A percentile compares a stretch with the other conserved stretches of the same genome.
Evolutionary conservation across 2,329 filamentous ascomycete genomes (phyloP).

Genomic region (Claviceps sp.): DNA sequence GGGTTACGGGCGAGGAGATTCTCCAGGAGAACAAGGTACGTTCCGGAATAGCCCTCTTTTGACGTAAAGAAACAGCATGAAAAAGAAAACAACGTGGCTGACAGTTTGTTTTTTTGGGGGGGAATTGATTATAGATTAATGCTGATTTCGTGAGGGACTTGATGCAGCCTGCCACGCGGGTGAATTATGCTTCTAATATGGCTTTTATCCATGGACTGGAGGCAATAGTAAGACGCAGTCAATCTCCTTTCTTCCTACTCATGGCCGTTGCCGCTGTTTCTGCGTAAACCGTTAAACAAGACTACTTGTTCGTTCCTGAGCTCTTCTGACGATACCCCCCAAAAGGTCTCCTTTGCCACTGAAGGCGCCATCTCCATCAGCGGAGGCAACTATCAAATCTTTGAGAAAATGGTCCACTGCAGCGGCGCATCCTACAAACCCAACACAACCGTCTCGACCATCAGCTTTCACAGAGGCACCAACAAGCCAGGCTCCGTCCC

Average conservation of each 20-base stretch:
- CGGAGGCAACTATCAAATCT: conserved; percentile 92
- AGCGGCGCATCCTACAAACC: conserved; percentile 48
- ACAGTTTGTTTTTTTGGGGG: too few species aligned
- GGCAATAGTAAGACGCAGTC: conserved; percentile 50
- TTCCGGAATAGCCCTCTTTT: neutral
- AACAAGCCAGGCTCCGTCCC: conserved; percentile 23
- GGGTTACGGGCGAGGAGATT: conserved; percentile 59
- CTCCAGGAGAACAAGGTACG: conserved; percentile 46
- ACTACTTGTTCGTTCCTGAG: neutral
- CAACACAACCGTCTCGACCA: conserved; percentile 53
- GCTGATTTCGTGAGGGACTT: conserved; percentile 62
- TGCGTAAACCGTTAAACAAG: too few species aligned
- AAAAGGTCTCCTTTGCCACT: conserved; percentile 67
- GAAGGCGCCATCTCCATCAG: conserved; percentile 66
- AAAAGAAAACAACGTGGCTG: too few species aligned
- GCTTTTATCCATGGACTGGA: conserved; percentile 78
- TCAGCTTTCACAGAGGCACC: conserved; percentile 36
- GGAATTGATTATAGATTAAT: conserved; percentile 33
- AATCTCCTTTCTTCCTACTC: neutral
- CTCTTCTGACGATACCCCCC: neutral
- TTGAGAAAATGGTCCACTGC: conserved; percentile 60
- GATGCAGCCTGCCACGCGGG: conserved; percentile 78
- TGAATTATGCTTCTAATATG: conserved; percentile 90
- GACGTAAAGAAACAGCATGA: neutral
- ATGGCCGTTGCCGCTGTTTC: too few species aligned